Base-by-base conservation (phyloP, 2,329 filamentous ascomycete genomes). In the Cytospora paraplurivora region DNA sequence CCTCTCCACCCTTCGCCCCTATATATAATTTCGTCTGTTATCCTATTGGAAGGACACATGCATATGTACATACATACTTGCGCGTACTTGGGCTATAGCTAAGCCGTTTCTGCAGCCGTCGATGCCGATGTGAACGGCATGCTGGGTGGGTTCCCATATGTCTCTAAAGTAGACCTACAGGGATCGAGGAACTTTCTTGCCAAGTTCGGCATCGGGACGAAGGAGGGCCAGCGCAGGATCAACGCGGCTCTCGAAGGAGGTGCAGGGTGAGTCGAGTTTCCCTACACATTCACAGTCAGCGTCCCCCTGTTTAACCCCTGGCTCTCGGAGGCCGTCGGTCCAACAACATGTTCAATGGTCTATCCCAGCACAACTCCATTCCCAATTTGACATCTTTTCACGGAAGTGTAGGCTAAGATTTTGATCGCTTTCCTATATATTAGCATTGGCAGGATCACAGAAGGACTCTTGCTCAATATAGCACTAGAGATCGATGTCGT, bases 401-500 rank as follows among this genome's bases (percentile, higher is more conserved):
- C 13, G 47, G 32, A 7, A 44, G 5, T 21, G 4, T 19, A 35
- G 38, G 47, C 53, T 41, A 47, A 44, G 47, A 21, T 58, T 52
- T 32, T 53, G 33, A 21, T 44, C 53, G n/a, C 49, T 11, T 56
- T 41, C n/a, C 13, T 13, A 33, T 51, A n/a, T 47, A 21, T 62
- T 67, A 87, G 93, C 0, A 96, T 97, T 63, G 94, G 93, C 0
- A 82, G 94, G 50, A 85, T 97, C 64, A 96, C 92, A 0, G 82
- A 89, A 63, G 90, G 90, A 0, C 81, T 97, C 4, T 80, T 97
- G n/a, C 76, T 88, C 34, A 80, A 85, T 32, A 78, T 94, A 1
- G 88, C 89, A n/a, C 78, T 85, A 17, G 77, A 81, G 2, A 88
- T 97, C 7, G 93, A 97, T 73, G 82, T 96, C 27, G 86, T 97